A percentile compares a stretch with the other conserved stretches of the same genome.
Evolutionary conservation across 2,329 filamentous ascomycete species (phyloP).

Genomic region (Lasiodiplodia sp.): DNA sequence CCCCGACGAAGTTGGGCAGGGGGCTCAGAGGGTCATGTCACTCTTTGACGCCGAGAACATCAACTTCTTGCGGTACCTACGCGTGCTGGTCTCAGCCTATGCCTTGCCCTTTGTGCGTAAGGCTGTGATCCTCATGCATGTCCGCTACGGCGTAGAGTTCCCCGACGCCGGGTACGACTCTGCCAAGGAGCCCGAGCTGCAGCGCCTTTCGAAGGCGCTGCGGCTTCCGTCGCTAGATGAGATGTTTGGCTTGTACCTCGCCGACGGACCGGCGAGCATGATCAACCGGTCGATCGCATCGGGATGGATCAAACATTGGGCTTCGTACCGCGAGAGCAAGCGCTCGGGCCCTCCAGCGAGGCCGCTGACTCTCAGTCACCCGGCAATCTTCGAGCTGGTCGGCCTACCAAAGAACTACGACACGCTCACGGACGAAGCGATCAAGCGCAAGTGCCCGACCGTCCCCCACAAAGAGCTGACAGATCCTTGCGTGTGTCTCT

Average conservation of each 20-base stretch:
- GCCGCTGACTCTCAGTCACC: constrained; percentile 72
- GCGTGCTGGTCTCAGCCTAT: constrained; percentile 72
- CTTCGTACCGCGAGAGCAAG: constrained; percentile 42
- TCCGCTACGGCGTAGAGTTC: constrained; percentile 89
- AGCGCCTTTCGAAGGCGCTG: constrained; percentile 78
- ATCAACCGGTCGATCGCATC: constrained; percentile 59
- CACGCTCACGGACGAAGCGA: constrained; percentile 88
- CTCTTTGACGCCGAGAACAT: constrained; percentile 33
- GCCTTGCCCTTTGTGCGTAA: constrained; percentile 92
- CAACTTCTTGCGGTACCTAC: constrained; percentile 46
- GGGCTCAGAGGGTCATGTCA: constrained; percentile 11
- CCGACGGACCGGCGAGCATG: constrained; percentile 47
- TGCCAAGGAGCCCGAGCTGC: constrained; percentile 76
- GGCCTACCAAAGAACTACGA: constrained; percentile 93
- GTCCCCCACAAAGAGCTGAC: constrained; percentile 84
- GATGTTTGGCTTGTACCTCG: constrained; percentile 69
- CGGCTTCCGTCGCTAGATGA: constrained; percentile 80
- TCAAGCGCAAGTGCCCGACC: constrained; percentile 81
- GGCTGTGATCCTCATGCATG: constrained; percentile 80
- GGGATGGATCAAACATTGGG: constrained; percentile 78
- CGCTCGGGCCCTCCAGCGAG: constrained; percentile 35
- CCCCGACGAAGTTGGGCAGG: not conserved
- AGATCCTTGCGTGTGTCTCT: constrained; percentile 90
- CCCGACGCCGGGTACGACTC: constrained; percentile 65
- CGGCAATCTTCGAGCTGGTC: constrained; percentile 91